Evolutionary conservation across 2,329 filamentous ascomycete species (phyloP), one percentile per base, ranked within the genome.

Genomic region (Fusarium nygamai): DNA sequence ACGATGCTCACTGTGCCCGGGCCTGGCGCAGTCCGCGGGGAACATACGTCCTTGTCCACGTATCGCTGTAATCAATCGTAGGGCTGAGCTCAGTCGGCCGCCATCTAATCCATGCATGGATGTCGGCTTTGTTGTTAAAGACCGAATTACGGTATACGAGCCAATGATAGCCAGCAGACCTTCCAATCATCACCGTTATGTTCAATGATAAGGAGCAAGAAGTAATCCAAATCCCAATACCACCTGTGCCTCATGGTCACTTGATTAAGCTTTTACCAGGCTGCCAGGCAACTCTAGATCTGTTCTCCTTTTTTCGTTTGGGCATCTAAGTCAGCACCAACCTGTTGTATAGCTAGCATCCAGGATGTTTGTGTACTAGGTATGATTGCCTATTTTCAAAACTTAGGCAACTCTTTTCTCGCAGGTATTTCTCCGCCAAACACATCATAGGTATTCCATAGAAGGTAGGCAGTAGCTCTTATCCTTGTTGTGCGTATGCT

Each of bases 61-160:
- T 59, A 57, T 73, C 27, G 22, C 31, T 59, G 56, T 59, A 54
- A 58, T 59, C 58, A 36, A 54, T 68, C 34, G 62, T 76, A 76
- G 73, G 74, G 74, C 74, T 76, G 74, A 76, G 73, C 53, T 74
- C 56, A 59, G 67, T 69, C 67, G 61, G 68, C 73, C 70, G 71
- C 65, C 56, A 53, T 50, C n/a, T 41, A 39, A 47, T 27, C 57
- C 20, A n/a, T 27, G 20, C 48, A 61, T 43, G 56, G 48, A 38
- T 64, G 60, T 73, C 68, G 71, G 48, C n/a, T 36, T 63, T 39
- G 54, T 46, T 46, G 44, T 16, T 31, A 59, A 63, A 64, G 47
- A 72, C 60, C 73, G 62, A 76, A 61, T 46, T 50, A 64, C 36
- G 67, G 65, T 53, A 43, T 61, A 68, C 60, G 57, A 68, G 27